Conservation (phyloP, 257 asterid genomes). For the Paraleonurus japonicus region DNA sequence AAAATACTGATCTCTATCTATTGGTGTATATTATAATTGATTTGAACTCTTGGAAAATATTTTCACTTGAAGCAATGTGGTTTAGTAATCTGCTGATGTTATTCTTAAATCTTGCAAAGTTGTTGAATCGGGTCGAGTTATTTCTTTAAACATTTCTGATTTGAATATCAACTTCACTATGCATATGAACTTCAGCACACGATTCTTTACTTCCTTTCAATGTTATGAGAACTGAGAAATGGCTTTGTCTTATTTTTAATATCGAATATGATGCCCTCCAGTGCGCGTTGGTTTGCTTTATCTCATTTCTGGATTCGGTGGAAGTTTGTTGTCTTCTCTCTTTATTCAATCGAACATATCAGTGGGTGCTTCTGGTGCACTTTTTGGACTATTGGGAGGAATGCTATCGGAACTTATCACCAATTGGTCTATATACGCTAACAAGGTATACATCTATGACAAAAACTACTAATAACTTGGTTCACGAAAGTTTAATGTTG, state of each 20-base stretch:
- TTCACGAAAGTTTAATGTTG: too few relatives aligned
- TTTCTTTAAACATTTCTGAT: not conserved
- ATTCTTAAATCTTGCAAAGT: not conserved
- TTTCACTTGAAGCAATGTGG: not conserved
- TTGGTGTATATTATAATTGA: not conserved
- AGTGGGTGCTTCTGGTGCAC: slow-evolving; percentile 96
- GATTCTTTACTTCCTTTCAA: not conserved
- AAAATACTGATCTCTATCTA: not conserved
- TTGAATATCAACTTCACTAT: not conserved
- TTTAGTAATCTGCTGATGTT: not conserved
- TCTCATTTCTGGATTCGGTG: slow-evolving; percentile 84
- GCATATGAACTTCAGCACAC: not conserved
- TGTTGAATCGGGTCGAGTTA: not conserved
- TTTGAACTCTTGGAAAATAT: not conserved
- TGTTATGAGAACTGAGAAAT: not conserved
- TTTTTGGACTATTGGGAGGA: slow-evolving; percentile 85
- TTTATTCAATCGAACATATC: slow-evolving; percentile 82
- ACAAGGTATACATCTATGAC: slow-evolving; percentile 72
- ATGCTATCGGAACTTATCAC: slow-evolving; percentile 91
- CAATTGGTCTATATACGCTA: slow-evolving; percentile 85
- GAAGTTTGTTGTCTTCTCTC: slow-evolving; percentile 77
- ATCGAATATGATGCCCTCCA: slow-evolving; percentile 23
- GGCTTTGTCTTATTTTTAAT: not conserved
- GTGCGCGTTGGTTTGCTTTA: slow-evolving; percentile 79
- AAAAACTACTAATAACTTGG: too few relatives aligned